Conservation (phyloP, 2,329 filamentous ascomycete genomes). For the Chaetomiaceae sp. region DNA sequence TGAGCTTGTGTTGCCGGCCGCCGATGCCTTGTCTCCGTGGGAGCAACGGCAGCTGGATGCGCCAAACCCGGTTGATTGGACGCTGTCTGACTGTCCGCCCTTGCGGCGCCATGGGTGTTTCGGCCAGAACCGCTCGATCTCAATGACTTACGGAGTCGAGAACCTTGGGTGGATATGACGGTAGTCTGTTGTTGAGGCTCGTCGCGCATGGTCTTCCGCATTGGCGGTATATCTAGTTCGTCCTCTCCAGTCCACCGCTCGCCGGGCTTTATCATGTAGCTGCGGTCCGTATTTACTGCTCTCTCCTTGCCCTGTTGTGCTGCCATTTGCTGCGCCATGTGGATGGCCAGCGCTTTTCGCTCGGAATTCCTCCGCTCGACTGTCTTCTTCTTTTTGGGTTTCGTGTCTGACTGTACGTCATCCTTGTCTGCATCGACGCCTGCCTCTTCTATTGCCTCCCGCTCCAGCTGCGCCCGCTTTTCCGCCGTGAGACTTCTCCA, state of each 20-base stretch:
- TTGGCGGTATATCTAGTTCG: conserved; percentile 10
- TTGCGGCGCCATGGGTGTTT: conserved; percentile 3
- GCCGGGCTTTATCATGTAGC: conserved; percentile 32
- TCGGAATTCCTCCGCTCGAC: conserved; percentile 40
- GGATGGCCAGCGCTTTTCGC: conserved; percentile 30
- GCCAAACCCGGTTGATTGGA: conserved; percentile 16
- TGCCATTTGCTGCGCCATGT: conserved; percentile 61
- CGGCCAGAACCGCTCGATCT: conserved; percentile 18
- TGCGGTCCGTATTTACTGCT: conserved; percentile 19
- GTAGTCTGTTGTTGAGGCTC: conserved; percentile 18
- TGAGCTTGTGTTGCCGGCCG: conserved; percentile 10
- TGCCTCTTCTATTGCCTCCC: conserved; percentile 51
- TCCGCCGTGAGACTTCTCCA: conserved; percentile 64
- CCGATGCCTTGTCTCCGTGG: background rate
- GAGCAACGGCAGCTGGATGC: background rate
- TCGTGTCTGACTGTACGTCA: conserved; percentile 30
- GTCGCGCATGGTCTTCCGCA: conserved; percentile 26
- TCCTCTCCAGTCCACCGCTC: conserved; percentile 25
- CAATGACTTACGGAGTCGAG: conserved; percentile 35
- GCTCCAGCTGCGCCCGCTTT: conserved; percentile 58
- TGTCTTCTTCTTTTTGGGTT: conserved; percentile 40
- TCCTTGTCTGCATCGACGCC: conserved; percentile 45
- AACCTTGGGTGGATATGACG: conserved; percentile 4
- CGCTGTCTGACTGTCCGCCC: background rate
- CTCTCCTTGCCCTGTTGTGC: conserved; percentile 12